Evolutionary conservation across 73 alveolate species (phyloP), one percentile per base, ranked within the genome.

Genomic region (Uronychia binucleata): DNA sequence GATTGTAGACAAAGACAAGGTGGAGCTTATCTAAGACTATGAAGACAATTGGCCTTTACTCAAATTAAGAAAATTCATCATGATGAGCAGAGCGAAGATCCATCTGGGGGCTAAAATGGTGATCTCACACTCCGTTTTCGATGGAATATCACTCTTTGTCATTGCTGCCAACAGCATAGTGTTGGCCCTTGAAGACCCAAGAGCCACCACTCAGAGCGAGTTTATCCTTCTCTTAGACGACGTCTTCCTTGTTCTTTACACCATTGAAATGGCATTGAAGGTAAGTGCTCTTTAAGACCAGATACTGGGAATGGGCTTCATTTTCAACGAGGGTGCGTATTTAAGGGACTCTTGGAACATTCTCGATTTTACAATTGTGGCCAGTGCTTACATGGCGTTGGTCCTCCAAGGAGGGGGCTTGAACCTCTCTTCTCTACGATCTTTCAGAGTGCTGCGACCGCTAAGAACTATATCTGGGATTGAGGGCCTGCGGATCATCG

Each of bases 381-480:
- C 93, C 31, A 86, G 96, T 58, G 98, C 94, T 31, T 96, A 88
- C 74, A n/a, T 96, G 27, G 90, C 95, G 1, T 75, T 89, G 75
- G n/a, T 90, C 30, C 59, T 92, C 35, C 30, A 60, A 57, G 92
- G 93, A 5, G 87, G 93, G 11, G 88, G 85, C 1, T 91, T 88
- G 0, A 86, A 93, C 34, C 80, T 97, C 26, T 90, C 96, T 26
- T 99, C 97, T 1, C 91, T 98, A 57, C 85, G 99, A 82, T 94
- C 98, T 26, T 93, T 98, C 82, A 93, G 99, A 91, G 99, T 97
- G 34, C 80, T 98, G 30, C 93, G 99, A 67, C 99, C 99, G 34
- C 88, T 98, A 60, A 97, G 98, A 94, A 97, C 99, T 27, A 98
- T 98, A 78, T 95, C 98, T 30, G 90, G 98, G 34, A 91, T 98